Evolutionary conservation across 2,329 filamentous ascomycete species (phyloP), one percentile per base, ranked within the genome.

Genomic region (Thermothelomyces thermophilus): DNA sequence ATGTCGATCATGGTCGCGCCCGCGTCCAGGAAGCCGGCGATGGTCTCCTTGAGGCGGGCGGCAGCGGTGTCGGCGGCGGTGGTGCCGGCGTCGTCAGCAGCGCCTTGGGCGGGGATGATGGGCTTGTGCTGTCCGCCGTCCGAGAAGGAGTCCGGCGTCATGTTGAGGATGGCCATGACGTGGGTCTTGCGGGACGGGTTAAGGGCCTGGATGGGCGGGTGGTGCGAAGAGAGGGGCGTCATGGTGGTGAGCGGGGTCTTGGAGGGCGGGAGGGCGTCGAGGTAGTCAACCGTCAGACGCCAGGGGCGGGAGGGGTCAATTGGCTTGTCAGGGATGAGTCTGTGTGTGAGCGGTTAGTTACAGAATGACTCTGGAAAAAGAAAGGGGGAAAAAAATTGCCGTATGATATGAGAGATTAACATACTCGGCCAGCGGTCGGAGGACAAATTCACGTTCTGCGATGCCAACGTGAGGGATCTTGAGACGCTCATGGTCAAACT

Each of bases 131-230:
- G 62, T 8, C 90, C 90, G 46, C 90, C 91, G 63, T 97, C 90
- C 1, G 91, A 97, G 72, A 98, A 98, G 9, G 91, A 97, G 69
- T 98, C 91, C 0, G 91, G 91, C 0, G 93, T 97, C 46, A 95
- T 72, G 68, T 98, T 98, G 40, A 97, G 74, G 56, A 98, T 95
- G 48, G 87, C 87, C 93, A 98, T 98, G 58, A 96, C 70, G 40
- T 82, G 80, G 0, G 91, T 96, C 46, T 71, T 74, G 41, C 83
- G 78, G 40, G 75, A 72, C 6, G 75, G 69, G 28, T 72, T 69
- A 26, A 81, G 69, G 16, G 86, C 75, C 44, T 79, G 78, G 34
- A 93, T 68, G 1, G 80, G 72, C 10, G 74, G 67, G 33, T 76
- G 64, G 5, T 65, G 64, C 5, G 66, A 40, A 2, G 73, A 74